Conservation (phyloP, 108 stramenopile genomes). For the Skeletonema costatum region DNA sequence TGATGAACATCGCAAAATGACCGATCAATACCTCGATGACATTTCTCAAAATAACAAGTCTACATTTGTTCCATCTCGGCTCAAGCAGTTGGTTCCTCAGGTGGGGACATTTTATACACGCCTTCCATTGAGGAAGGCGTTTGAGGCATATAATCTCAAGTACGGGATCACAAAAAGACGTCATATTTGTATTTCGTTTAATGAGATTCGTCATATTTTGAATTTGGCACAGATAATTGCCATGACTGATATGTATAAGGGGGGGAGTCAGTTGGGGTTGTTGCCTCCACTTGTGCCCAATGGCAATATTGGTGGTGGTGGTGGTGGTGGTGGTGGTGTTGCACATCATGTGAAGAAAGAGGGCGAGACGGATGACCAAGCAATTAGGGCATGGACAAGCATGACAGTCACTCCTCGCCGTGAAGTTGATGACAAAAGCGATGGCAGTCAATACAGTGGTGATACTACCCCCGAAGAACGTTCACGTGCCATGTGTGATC, state of each 20-base stretch:
- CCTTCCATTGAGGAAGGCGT: constrained; percentile 82
- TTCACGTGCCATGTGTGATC: constrained; percentile 8
- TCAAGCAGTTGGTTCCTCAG: constrained; percentile 82
- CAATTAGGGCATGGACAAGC: constrained; percentile 19
- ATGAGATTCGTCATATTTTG: constrained; percentile 92
- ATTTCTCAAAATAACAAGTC: constrained; percentile 18
- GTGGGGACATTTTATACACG: constrained; percentile 89
- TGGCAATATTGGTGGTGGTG: neutral
- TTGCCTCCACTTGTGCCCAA: neutral
- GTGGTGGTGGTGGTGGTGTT: neutral
- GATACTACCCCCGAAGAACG: neutral
- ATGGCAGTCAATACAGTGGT: neutral
- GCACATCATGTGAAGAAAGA: neutral
- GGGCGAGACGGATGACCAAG: constrained; percentile 7
- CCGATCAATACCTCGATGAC: constrained; percentile 28
- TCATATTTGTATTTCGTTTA: constrained; percentile 88
- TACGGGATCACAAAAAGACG: constrained; percentile 79
- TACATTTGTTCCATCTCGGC: constrained; percentile 33
- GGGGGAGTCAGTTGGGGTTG: neutral
- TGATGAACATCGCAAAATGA: constrained; percentile 79
- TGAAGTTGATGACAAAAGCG: neutral
- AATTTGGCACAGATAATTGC: constrained; percentile 93
- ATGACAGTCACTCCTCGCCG: constrained; percentile 9
- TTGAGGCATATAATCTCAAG: constrained; percentile 83
- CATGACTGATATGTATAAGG: constrained; percentile 40